Evolutionary conservation across 2,329 filamentous ascomycete genomes (phyloP).

Genomic region (Sporothrix inflata): DNA sequence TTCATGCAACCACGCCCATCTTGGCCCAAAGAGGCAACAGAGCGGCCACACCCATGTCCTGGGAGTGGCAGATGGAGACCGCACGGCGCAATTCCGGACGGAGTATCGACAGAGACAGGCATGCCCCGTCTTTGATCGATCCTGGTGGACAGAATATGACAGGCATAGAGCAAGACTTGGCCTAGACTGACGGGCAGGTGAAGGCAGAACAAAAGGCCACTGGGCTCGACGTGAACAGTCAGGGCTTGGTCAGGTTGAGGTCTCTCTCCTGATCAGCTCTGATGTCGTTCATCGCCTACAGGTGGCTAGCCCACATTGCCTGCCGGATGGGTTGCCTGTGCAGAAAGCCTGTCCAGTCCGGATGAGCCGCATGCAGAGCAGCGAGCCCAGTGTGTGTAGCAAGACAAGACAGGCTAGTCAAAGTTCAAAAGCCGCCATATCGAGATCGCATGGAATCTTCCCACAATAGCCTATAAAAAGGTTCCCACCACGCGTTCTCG

Average conservation of each 20-base stretch:
- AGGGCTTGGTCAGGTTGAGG: not conserved
- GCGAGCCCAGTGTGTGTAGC: not conserved
- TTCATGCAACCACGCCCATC: not conserved
- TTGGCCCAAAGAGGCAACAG: not conserved
- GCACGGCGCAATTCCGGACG: not conserved
- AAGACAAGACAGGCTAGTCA: not conserved
- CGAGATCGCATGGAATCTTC: conserved; percentile 2
- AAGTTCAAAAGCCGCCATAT: conserved; percentile 8
- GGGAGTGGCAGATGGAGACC: not conserved
- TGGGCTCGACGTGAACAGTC: not conserved
- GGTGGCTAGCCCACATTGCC: not conserved
- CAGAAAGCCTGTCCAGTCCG: not conserved
- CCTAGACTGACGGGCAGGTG: not conserved
- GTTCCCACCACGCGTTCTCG: not conserved
- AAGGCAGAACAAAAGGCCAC: not conserved
- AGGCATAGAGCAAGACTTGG: not conserved
- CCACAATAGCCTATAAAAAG: not conserved
- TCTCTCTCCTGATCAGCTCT: conserved; percentile 7
- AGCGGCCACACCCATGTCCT: not conserved
- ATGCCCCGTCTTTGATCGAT: not conserved
- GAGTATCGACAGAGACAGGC: not conserved
- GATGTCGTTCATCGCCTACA: not conserved
- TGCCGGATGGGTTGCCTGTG: not conserved
- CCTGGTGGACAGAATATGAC: not conserved
- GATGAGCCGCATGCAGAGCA: not conserved